These are phyloP conservation scores for Coprinopsis cinerea DNA, from an alignment of 768 basidiomycete species.

Conservation along the genomic window DNA sequence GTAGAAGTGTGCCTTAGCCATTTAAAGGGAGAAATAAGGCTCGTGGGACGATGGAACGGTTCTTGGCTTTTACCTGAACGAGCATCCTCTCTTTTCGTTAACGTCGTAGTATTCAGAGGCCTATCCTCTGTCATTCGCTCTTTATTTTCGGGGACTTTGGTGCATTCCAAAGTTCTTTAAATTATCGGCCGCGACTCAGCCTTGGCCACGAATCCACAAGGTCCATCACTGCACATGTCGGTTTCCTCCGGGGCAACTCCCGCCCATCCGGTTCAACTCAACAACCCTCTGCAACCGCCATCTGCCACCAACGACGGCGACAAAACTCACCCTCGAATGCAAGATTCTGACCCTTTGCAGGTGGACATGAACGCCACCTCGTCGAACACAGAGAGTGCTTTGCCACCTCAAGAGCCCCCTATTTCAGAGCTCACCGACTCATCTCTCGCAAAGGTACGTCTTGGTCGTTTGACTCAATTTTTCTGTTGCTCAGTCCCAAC, in stretches of 20 bases:
- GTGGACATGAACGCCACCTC: neutral
- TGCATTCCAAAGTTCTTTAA: neutral
- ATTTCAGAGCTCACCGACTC: neutral
- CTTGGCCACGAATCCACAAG: neutral
- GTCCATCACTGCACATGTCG: neutral
- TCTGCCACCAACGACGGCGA: neutral
- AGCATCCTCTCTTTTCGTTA: constrained; percentile 1
- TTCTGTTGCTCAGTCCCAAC: neutral
- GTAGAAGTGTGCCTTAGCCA: constrained; percentile 3
- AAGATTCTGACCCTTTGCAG: neutral
- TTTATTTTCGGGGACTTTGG: neutral
- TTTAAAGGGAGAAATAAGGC: neutral
- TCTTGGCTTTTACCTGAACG: constrained; percentile 7
- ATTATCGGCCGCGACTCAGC: neutral
- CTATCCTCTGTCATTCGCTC: neutral
- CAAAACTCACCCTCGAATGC: neutral
- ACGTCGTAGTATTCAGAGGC: no score
- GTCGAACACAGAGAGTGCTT: neutral
- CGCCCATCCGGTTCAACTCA: neutral
- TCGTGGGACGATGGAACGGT: constrained; percentile 1
- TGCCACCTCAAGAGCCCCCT: neutral
- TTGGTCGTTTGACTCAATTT: neutral
- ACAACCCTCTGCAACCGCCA: neutral
- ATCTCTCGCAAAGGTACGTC: neutral
- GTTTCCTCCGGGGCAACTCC: neutral